Evolutionary conservation across 345 rosid species (phyloP).

Genomic region (Eucalyptus erythrocorys): DNA sequence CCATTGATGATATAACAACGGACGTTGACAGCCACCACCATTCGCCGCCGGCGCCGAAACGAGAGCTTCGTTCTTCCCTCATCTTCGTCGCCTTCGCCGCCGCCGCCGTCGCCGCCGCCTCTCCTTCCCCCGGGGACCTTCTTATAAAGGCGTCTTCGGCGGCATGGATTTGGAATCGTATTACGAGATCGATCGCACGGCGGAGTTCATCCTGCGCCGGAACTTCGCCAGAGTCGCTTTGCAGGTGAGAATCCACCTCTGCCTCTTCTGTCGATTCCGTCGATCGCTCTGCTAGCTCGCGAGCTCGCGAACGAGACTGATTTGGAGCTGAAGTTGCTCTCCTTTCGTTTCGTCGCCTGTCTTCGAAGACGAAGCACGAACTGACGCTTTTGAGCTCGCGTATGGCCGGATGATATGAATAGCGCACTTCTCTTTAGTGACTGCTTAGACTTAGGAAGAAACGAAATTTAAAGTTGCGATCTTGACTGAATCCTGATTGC

Average conservation of each 20-base stretch:
- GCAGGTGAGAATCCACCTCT: conserved; percentile 32
- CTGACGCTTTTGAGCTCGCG: not conserved
- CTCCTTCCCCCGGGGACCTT: not conserved
- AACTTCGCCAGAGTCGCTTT: conserved; percentile 61
- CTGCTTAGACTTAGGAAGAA: not conserved
- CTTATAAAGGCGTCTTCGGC: not conserved
- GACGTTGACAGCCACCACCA: not conserved
- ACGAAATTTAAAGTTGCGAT: fast-evolving
- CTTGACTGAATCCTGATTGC: not conserved
- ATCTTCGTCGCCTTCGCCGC: not conserved
- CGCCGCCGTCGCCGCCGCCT: too few relatives aligned
- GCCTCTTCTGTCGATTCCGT: not conserved
- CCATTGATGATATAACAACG: not conserved
- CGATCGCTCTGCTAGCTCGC: not conserved
- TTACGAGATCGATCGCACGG: conserved; percentile 42
- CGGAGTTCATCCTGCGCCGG: conserved; percentile 46
- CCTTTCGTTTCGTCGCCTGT: not conserved
- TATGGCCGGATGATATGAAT: not conserved
- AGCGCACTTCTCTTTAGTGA: not conserved
- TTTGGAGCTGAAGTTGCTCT: not conserved
- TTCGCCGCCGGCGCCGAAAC: not conserved
- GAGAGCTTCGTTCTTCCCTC: not conserved
- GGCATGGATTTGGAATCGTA: conserved; percentile 36
- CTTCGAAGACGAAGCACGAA: fast-evolving
- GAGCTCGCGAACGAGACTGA: not conserved